Evolutionary conservation across 805 yeast species (phyloP), one percentile per base, ranked within the genome.

Genomic region (Metschnikowia lunata): DNA sequence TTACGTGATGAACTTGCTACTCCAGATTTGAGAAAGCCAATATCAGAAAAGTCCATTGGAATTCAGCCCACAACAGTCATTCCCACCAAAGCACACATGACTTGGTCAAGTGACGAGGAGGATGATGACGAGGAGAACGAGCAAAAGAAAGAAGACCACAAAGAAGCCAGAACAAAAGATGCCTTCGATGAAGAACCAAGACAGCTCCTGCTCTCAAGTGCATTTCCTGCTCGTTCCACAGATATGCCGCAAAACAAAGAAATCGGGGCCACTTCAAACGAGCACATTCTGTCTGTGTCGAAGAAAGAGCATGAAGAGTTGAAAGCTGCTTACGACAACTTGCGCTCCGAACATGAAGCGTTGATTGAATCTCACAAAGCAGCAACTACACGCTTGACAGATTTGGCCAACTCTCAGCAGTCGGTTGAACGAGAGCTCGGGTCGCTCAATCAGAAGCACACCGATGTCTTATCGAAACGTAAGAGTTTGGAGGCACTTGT

Each of bases 91-190:
- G 87, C 96, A 0, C 80, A 83, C 35, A 72, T 91, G 60, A 82
- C 90, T 4, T 93, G 96, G 89, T 84, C 91, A 12, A 84, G 89
- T 42, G 95, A 85, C 52, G 95, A 85, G 49, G 93, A 83, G 2
- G 45, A 37, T 8, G 74, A 63, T 8, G 60, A 42, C 26, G 47
- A 49, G 12, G 27, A 18, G 9, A 37, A 33, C 29, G 31, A n/a
- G 6, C 39, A 40, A 7, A 11, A 10, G 4, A 29, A 12, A 29
- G 36, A 45, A 9, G 46, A 41, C 14, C 46, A 48, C 14, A 30
- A 42, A 28, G 40, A 39, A 13, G 29, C 36, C n/a, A 26, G 7
- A 18, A 39, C 33, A 9, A 15, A 40, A 8, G 31, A 39, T 26
- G 47, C 43, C 7, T 36, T 36, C 11, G 26, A 8, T 13, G 39